A percentile compares a stretch with the other conserved stretches of the same genome.
These are phyloP conservation scores for Populus hybrid DNA, from an alignment of 441 rosid genomes.

Conservation along the genomic window DNA sequence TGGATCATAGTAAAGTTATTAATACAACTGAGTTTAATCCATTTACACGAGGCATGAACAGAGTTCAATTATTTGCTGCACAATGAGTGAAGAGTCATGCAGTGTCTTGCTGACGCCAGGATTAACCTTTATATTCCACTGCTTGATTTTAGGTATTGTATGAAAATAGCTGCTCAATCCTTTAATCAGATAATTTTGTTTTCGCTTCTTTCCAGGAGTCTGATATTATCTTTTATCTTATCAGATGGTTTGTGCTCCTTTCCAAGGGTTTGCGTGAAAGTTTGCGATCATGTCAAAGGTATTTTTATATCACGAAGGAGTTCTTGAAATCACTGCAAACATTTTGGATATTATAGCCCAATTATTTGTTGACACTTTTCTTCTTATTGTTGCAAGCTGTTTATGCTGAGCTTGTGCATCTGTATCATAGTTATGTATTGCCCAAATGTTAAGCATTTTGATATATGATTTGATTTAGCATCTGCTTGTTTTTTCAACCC, in stretches of 20 bases:
- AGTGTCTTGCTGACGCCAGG: constrained; percentile 23
- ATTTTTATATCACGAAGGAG: constrained; percentile 26
- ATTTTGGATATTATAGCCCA: constrained; percentile 26
- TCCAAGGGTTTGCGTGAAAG: constrained; percentile 29
- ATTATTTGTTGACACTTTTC: constrained; percentile 21
- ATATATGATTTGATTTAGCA: constrained; percentile 9
- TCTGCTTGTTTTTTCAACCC: constrained; percentile 37
- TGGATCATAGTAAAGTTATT: constrained; percentile 29
- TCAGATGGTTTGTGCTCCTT: constrained; percentile 36
- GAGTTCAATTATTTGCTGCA: constrained; percentile 13
- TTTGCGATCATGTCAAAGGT: constrained; percentile 30
- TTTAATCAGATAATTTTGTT: background rate
- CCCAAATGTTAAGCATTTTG: constrained; percentile 24
- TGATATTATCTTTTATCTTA: constrained; percentile 8
- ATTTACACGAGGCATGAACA: constrained; percentile 14
- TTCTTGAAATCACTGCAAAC: constrained; percentile 22
- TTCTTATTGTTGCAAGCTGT: constrained; percentile 14
- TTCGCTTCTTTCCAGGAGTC: background rate
- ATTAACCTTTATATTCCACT: constrained; percentile 21
- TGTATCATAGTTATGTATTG: constrained; percentile 32
- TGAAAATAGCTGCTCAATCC: background rate
- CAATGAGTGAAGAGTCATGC: constrained; percentile 20
- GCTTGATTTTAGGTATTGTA: constrained; percentile 30
- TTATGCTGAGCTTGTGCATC: constrained; percentile 25
- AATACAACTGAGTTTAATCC: constrained; percentile 13